Evolutionary conservation across 768 basidiomycete genomes (phyloP), one percentile per base, ranked within the genome.

Genomic region (Postia placenta): DNA sequence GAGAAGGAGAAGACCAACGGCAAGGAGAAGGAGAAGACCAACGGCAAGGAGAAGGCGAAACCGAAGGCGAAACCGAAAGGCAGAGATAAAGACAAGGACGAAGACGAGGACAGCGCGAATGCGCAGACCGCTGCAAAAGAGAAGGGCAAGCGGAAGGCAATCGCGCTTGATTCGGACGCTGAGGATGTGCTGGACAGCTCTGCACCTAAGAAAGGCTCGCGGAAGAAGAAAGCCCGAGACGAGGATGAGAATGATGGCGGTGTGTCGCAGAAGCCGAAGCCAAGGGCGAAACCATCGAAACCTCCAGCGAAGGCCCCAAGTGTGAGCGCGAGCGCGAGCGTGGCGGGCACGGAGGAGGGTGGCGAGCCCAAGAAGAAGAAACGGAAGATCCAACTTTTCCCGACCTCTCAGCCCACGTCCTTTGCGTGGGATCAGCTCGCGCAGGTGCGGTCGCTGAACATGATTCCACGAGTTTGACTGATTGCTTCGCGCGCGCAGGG

Each of bases 351-450:
- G 35, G 44, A 33, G 24, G 54, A 44, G 9, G 54, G 59, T 14
- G 24, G 64, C 59, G 66, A 50, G 7, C 74, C 67, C 14, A 81
- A 78, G 67, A 84, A 83, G 69, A 86, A 84, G 67, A 85, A 79
- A 58, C 75, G 83, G 53, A 85, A 81, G 65, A 79, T 87, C 47
- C 80, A 81, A 51, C 55, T 85, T n/a, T 83, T 83, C 57, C 67
- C 69, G 4, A 47, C 65, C 22, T 66, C 69, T 28, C 66, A 72
- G 48, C 69, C 72, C 15, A 52, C 63, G 15, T 66, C 71, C 15
- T 74, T 73, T 41, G 58, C 71, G 20, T 80, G 80, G 67, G 69
- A 73, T 53, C 67, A 73, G 53, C 53, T 73, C 42, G 58, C 62
- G 28, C 65, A 67, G 62, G 76, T 75, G 51, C 38, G 57, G 36